Evolutionary conservation across 768 basidiomycete genomes (phyloP), one percentile per base, ranked within the genome.

Genomic region (Amanita pallidorosea): DNA sequence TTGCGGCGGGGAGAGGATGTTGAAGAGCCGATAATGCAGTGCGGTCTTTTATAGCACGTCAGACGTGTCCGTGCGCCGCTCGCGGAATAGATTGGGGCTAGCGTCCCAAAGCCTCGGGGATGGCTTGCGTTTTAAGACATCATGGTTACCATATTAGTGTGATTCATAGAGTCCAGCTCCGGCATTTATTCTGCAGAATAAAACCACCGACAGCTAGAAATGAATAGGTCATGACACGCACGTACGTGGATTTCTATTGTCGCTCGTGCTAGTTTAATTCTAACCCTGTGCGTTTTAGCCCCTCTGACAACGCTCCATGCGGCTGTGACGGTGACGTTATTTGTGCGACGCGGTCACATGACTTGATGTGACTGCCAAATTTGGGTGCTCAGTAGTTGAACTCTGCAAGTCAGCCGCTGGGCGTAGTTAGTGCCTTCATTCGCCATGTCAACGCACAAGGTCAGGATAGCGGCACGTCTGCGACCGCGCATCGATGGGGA

Each of bases 401-500:
- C 33, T 23, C n/a, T n/a, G 20, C 33, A 23, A 23, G 40, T 42
- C 27, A 42, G 29, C 40, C 45, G 13, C 25, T 6, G 12, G 42
- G 15, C n/a, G n/a, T n/a, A n/a, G 42, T 13, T 25, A 13, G 25
- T 12, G 13, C 20, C 12, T 13, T 34, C 33, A 31, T 18, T 41
- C 25, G 29, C 56, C 43, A 60, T 57, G 59, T 62, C 63, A 25
- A 56, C 65, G 45, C 70, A 79, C 58, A 84, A 76, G 61, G 77
- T 88, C 61, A 80, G 76, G 65, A 85, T 88, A 54, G 77, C 81
- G 0, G 84, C 84, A 22, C 79, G 86, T 22, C 72, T 88, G 25
- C 72, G 86, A 7, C 86, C 86, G 0, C 66, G 74, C n/a, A 70
- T 88, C 9, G 60, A 70, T 2, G 73, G 71, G 52, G 86, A 88